Conservation (phyloP, 2,329 filamentous ascomycete genomes). For the Neodidymelliopsis sp. region DNA sequence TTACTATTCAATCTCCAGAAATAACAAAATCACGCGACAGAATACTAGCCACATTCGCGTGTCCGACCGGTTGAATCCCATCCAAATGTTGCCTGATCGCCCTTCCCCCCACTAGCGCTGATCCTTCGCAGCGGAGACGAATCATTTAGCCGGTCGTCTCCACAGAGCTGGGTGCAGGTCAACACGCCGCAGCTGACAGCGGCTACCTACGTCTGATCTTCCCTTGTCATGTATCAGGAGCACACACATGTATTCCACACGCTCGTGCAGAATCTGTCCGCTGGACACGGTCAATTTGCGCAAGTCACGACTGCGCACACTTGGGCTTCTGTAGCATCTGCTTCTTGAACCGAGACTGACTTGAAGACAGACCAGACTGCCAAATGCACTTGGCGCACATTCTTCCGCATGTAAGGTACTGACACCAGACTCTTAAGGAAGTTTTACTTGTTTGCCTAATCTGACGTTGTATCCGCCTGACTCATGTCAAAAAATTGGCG, state of each 20-base stretch:
- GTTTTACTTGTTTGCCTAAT: not conserved
- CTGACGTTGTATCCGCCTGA: conserved; percentile 2
- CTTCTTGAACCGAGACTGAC: conserved; percentile 12
- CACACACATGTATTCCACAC: not conserved
- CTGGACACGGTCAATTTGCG: not conserved
- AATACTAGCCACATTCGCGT: conserved; percentile 7
- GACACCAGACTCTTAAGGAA: not conserved
- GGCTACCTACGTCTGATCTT: conserved; percentile 1
- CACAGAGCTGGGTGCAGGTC: conserved; percentile 6
- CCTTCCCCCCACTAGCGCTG: conserved; percentile 2
- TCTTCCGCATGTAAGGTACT: conserved; percentile 7
- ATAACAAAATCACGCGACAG: not conserved
- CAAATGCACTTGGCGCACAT: conserved; percentile 1
- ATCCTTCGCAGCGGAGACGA: conserved; percentile 16
- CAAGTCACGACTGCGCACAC: not conserved
- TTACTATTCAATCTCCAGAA: not conserved
- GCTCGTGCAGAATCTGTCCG: not conserved
- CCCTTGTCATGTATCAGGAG: conserved; percentile 1
- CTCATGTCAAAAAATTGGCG: conserved; percentile 11
- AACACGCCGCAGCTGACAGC: conserved; percentile 16
- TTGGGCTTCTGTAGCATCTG: not conserved
- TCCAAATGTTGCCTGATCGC: conserved; percentile 6
- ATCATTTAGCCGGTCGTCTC: conserved; percentile 17
- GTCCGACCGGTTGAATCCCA: conserved; percentile 4
- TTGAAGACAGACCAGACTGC: conserved; percentile 6